Base-by-base conservation (phyloP, 148 eudicot genomes). In the Rhododendron ferrugineum region DNA sequence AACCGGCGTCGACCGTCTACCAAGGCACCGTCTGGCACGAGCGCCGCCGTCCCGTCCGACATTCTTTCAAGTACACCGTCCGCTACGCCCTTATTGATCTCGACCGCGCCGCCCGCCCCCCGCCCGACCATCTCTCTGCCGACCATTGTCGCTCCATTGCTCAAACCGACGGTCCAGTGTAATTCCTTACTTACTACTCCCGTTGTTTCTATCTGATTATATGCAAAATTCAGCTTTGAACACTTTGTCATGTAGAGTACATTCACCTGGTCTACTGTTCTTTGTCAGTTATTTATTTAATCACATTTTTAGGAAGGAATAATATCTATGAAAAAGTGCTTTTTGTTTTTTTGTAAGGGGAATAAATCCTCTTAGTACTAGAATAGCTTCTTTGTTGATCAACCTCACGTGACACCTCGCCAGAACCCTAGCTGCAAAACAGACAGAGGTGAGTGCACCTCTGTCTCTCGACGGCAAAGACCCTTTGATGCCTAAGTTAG, bases 11-110 rank as follows among this genome's bases (percentile, higher is more conserved):
- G 32, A 2, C 72, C 72, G 72, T 26, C 68, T 96, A 94, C 85
- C 88, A 96, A 89, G 98, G 98, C 80, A 86, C 90, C 40, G 98
- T 96, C 78, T 93, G 94, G 94, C 98, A 96, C 91, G 93, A 96
- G 82, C 98, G 98, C 44, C 95, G 94, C 58, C 93, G 93, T 40
- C 98, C 98, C 14, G 88, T 93, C 37, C 97, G 89, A 86, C 98
- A 96, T 80, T 92, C 94, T 1, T 96, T 96, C 85, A 86, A 85
- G 23, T 96, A 96, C 86, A 60, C 89, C 47, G 97, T 92, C 85
- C 94, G 98, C 2, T 96, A 94, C 81, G 96, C 98, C 1, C 91
- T 93, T n/a, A 49, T 92, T 85, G 94, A 96, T 86, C 93, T 96
- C 66, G 95, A 96, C 87, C 85, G n/a, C 60, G 68, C 87, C 52